Evolutionary conservation across 2,329 filamentous ascomycete genomes (phyloP).

Genomic region (Colletotrichum higginsianum): DNA sequence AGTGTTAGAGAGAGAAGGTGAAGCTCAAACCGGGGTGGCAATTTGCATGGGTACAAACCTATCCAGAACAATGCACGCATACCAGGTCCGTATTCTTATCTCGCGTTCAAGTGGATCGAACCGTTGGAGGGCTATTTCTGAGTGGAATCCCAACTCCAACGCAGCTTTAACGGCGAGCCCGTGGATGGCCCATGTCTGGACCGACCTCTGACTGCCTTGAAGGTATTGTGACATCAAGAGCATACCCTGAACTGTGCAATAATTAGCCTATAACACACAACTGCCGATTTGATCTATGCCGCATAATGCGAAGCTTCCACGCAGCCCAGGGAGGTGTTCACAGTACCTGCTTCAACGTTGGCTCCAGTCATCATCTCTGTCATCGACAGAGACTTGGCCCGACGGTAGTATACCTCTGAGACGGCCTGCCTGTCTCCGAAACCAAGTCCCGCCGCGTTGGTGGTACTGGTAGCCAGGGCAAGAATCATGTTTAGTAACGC

Average conservation of each 20-base stretch:
- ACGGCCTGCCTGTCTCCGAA: slow-evolving; percentile 54
- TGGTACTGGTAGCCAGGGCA: slow-evolving; percentile 60
- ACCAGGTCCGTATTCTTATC: slow-evolving; percentile 65
- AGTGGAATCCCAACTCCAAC: slow-evolving; percentile 67
- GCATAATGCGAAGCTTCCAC: background rate
- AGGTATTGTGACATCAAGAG: slow-evolving; percentile 66
- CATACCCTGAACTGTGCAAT: slow-evolving; percentile 61
- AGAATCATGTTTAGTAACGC: slow-evolving; percentile 66
- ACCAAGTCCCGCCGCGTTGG: slow-evolving; percentile 47
- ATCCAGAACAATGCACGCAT: slow-evolving; percentile 63
- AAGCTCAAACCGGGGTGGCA: background rate
- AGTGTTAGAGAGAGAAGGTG: background rate
- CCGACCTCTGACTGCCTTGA: slow-evolving; percentile 67
- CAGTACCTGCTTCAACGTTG: slow-evolving; percentile 60
- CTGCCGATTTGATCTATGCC: background rate
- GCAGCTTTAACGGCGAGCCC: slow-evolving; percentile 67
- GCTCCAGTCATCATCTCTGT: slow-evolving; percentile 57
- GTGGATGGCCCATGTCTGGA: slow-evolving; percentile 69
- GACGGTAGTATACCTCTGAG: slow-evolving; percentile 61
- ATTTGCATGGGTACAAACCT: slow-evolving; percentile 48
- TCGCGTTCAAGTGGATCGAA: slow-evolving; percentile 61
- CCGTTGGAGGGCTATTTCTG: slow-evolving; percentile 51
- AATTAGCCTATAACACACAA: background rate
- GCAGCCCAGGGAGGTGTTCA: background rate
- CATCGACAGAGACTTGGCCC: slow-evolving; percentile 60